These are phyloP conservation scores for Fraxinus nigra DNA, from an alignment of 305 asterid genomes.

Conservation along the genomic window DNA sequence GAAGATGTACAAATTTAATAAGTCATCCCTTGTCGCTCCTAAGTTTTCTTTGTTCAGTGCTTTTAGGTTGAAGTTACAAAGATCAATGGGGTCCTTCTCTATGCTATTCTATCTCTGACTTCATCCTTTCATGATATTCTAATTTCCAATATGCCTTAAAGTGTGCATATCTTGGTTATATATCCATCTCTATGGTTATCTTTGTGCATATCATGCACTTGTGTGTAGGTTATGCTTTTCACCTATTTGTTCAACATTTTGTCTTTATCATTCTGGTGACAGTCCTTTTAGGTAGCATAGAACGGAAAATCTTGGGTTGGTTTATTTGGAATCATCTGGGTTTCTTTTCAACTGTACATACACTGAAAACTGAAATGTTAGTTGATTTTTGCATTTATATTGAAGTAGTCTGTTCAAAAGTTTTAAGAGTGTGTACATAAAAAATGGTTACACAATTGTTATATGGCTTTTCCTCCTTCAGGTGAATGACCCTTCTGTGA, in stretches of 20 bases:
- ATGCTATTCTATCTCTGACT: neutral
- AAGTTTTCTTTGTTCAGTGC: neutral
- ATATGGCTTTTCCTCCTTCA: slow-evolving; percentile 28
- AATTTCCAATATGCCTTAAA: neutral
- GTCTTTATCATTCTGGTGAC: neutral
- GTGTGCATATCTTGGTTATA: neutral
- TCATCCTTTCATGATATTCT: neutral
- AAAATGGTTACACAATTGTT: slow-evolving; percentile 7
- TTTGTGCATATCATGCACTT: neutral
- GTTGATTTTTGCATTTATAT: neutral
- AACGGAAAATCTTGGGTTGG: neutral
- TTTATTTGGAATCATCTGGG: neutral
- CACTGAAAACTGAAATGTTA: neutral
- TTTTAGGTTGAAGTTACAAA: neutral
- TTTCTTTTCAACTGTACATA: neutral
- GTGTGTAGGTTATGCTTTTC: neutral
- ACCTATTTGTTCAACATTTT: neutral
- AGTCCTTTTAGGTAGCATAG: neutral
- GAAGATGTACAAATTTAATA: neutral
- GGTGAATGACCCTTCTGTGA: slow-evolving; percentile 62
- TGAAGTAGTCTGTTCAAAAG: neutral
- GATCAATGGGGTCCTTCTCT: neutral
- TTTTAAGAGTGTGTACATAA: neutral
- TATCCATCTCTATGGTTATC: neutral
- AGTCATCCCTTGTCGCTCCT: neutral